Conservation (phyloP, 768 basidiomycete species). For the Pholiota conissans region DNA sequence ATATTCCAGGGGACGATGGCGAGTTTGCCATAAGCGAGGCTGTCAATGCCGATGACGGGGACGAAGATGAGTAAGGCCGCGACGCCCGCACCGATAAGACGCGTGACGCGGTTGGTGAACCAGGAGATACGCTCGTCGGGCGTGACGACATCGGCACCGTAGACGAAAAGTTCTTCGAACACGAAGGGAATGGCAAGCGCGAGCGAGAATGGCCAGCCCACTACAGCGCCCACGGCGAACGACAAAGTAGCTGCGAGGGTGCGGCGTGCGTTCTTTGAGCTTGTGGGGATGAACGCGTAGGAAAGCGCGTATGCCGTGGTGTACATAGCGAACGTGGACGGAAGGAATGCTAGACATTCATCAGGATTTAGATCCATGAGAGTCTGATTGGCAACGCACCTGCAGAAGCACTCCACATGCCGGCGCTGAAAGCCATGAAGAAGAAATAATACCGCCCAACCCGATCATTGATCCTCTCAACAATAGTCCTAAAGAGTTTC, state of each 20-base stretch:
- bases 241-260: constrained; percentile 65
- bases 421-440: constrained; percentile 80
- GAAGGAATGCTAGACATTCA: constrained; percentile 72
- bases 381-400: constrained; percentile 44
- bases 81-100: constrained; percentile 53
- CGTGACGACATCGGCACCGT: constrained; percentile 64
- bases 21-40: constrained; percentile 78
- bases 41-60: constrained; percentile 83
- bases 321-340: constrained; percentile 96
- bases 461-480: constrained; percentile 80
- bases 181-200: constrained; percentile 88
- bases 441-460: constrained; percentile 95
- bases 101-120: constrained; percentile 60
- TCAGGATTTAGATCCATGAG: constrained; percentile 3
- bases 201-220: constrained; percentile 97
- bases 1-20: constrained; percentile 92
- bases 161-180: constrained; percentile 84
- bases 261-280: constrained; percentile 48
- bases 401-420: constrained; percentile 92
- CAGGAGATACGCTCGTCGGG: constrained; percentile 46
- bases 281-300: constrained; percentile 61
- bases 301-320: constrained; percentile 78
- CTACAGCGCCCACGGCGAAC: constrained; percentile 81
- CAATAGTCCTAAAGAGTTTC: constrained; percentile 78
- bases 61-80: constrained; percentile 66